Evolutionary conservation across 2,329 filamentous ascomycete species (phyloP).

Genomic region (Emergomyces orientalis): DNA sequence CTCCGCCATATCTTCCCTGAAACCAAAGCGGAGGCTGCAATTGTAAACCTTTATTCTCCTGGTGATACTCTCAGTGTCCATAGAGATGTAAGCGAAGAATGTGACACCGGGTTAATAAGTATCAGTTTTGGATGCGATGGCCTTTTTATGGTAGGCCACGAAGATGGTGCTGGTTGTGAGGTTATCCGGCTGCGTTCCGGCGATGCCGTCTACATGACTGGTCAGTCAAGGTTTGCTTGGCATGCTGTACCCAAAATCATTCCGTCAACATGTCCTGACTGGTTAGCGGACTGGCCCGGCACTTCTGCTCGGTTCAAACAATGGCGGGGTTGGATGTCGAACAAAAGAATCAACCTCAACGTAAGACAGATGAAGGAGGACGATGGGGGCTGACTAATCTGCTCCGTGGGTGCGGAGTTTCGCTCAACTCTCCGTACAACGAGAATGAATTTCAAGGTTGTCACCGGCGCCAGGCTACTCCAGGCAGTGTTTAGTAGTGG

Average conservation of each 20-base stretch:
- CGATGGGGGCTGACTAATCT: background rate
- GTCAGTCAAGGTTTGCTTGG: constrained; percentile 78
- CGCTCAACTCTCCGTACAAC: background rate
- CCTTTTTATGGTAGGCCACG: constrained; percentile 73
- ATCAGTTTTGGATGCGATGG: constrained; percentile 85
- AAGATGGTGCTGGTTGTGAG: constrained; percentile 37
- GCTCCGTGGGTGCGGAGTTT: background rate
- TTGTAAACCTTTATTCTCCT: constrained; percentile 85
- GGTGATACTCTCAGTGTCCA: constrained; percentile 89
- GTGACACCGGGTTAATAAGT: constrained; percentile 68
- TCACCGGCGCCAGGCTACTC: background rate
- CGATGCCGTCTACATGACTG: constrained; percentile 83
- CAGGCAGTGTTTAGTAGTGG: background rate
- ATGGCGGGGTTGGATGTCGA: constrained; percentile 81
- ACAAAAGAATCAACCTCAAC: constrained; percentile 85
- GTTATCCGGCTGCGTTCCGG: constrained; percentile 64
- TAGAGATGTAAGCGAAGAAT: constrained; percentile 83
- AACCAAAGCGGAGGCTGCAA: constrained; percentile 76
- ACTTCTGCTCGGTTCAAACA: constrained; percentile 43
- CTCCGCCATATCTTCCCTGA: constrained; percentile 63
- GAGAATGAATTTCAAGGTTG: background rate
- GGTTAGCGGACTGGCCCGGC: constrained; percentile 65
- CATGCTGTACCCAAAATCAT: constrained; percentile 88
- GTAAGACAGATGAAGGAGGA: constrained; percentile 66
- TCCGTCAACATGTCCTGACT: constrained; percentile 65